These are phyloP conservation scores for Comarum palustre DNA, from an alignment of 306 rosid genomes.

Conservation along the genomic window DNA sequence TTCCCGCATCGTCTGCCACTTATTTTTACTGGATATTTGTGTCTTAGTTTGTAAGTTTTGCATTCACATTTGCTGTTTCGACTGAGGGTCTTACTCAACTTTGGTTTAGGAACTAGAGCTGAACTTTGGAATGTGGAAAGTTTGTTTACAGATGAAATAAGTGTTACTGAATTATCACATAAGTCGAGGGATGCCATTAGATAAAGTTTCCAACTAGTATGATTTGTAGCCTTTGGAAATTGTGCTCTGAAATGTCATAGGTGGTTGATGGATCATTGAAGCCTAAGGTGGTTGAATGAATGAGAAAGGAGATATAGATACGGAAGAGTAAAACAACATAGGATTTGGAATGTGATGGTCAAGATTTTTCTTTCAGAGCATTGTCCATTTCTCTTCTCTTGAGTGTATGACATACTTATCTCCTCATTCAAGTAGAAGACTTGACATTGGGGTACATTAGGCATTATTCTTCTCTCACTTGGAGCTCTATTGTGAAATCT, in stretches of 20 bases:
- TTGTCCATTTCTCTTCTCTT: background rate
- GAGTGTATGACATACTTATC: background rate
- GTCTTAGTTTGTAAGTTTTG: background rate
- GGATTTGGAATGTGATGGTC: background rate
- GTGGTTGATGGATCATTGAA: background rate
- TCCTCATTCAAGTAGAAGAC: background rate
- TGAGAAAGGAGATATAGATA: background rate
- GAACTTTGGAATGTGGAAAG: too few species aligned
- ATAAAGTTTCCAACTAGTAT: background rate
- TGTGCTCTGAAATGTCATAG: background rate
- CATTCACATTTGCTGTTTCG: background rate
- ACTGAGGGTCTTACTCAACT: background rate
- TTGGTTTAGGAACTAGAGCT: background rate
- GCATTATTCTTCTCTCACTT: background rate
- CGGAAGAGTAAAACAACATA: background rate
- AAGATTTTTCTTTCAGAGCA: background rate
- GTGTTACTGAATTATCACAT: background rate
- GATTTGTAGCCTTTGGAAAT: background rate
- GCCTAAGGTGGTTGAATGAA: background rate
- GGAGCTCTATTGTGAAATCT: background rate
- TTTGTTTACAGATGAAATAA: background rate
- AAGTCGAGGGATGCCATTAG: background rate
- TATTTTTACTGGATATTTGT: background rate
- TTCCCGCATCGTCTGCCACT: slow-evolving; percentile 61
- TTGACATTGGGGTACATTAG: background rate